Evolutionary conservation across 75 land plant species (phyloP).

Genomic region (Isoetes taiwanensis): DNA sequence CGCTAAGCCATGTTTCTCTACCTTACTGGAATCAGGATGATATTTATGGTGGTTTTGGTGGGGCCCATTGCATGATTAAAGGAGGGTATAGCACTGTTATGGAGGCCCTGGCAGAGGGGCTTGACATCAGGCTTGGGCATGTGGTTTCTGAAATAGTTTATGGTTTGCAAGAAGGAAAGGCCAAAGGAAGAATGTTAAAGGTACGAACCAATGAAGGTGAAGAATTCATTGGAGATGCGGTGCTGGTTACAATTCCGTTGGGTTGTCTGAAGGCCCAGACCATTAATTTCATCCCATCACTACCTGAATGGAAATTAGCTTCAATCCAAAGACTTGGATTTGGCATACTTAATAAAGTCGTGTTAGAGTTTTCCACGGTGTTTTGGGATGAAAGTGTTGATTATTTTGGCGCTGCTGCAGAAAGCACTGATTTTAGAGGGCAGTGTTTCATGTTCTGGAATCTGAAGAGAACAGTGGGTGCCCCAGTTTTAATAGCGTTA

Average conservation of each 20-base stretch:
- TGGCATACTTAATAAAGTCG: constrained; percentile 88
- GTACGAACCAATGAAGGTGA: constrained; percentile 48
- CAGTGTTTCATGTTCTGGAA: constrained; percentile 99
- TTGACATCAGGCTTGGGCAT: constrained; percentile 43
- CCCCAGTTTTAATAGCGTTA: constrained; percentile 88
- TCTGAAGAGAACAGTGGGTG: constrained; percentile 77
- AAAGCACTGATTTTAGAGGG: constrained; percentile 55
- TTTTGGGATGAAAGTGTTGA: constrained; percentile 97
- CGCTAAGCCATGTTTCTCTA: constrained; percentile 71
- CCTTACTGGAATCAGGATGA: constrained; percentile 99
- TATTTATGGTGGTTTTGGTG: constrained; percentile 96
- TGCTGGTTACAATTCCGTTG: constrained; percentile 81
- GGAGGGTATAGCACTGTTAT: constrained; percentile 78
- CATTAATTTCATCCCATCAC: constrained; percentile 57
- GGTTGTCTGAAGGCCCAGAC: constrained; percentile 77
- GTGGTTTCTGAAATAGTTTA: constrained; percentile 60
- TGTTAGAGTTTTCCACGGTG: constrained; percentile 66
- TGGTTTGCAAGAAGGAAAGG: constrained; percentile 7
- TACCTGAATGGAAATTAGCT: constrained; percentile 71
- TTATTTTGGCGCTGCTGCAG: constrained; percentile 95
- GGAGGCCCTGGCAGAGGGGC: constrained; percentile 63
- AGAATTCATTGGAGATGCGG: constrained; percentile 76
- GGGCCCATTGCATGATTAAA: constrained; percentile 98
- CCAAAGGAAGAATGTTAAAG: constrained; percentile 34
- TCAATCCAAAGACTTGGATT: constrained; percentile 83